Percentiles rank a stretch among this genome's conserved stretches.
These are phyloP conservation scores for Penicillium sp. DNA, from an alignment of 2,329 filamentous ascomycete genomes.

Conservation along the genomic window DNA sequence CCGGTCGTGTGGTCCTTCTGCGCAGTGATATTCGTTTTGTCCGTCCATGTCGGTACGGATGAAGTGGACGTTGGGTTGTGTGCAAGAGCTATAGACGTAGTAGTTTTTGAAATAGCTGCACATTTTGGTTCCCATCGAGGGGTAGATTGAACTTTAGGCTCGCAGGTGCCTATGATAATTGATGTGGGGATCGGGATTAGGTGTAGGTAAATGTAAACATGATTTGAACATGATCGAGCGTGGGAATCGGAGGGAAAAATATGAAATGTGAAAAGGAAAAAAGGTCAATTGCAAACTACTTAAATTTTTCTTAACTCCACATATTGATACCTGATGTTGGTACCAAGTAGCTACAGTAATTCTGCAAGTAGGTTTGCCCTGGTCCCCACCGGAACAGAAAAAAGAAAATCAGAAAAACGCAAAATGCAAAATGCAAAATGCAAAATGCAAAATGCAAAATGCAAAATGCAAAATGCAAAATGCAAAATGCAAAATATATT, in stretches of 20 bases:
- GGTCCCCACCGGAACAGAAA: background rate
- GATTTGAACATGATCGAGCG: background rate
- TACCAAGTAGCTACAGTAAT: conserved; percentile 17
- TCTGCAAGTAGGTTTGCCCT: background rate
- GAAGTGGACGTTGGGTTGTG: conserved; percentile 70
- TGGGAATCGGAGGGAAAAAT: background rate
- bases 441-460: background rate
- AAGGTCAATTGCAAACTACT: conserved; percentile 8
- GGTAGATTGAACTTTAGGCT: background rate
- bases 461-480: conserved; percentile 1
- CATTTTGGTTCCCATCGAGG: conserved; percentile 39
- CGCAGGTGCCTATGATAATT: background rate
- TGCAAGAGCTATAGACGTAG: conserved; percentile 72
- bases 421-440: background rate
- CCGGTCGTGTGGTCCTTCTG: conserved; percentile 68
- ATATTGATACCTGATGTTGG: conserved; percentile 16
- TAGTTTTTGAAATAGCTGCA: conserved; percentile 71
- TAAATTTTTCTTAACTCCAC: conserved; percentile 11
- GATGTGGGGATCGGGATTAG: background rate
- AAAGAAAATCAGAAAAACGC: background rate
- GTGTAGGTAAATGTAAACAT: background rate
- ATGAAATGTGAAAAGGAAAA: background rate
- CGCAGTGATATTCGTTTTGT: conserved; percentile 59
- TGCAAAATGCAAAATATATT: background rate
- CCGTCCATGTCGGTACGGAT: conserved; percentile 70